Evolutionary conservation across 106 monocot genomes (phyloP), one percentile per base, ranked within the genome.

Genomic region (Apostasia shenzhenica): DNA sequence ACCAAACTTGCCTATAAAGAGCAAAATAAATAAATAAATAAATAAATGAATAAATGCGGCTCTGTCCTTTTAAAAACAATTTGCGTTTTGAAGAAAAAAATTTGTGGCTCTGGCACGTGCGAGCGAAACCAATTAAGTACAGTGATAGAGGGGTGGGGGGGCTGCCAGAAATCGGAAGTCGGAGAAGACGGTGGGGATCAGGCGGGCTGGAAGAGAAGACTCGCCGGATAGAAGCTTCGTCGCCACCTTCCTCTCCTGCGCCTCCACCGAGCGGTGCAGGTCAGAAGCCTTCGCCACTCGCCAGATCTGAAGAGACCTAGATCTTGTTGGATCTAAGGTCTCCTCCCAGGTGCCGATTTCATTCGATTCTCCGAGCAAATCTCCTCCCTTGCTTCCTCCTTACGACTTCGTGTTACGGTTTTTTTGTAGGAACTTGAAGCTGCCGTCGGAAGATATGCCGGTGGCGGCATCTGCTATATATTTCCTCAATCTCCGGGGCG

Each of bases 391-490:
- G 6, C 8, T 53, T 68, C 13, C 26, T 52, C 26, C 26, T 41
- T 38, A 39, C 51, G 8, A 38, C 53, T 11, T 39, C 1, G 3
- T 14, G 53, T 37, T 68, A 48, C 52, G 44, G 43, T 9, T 55
- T 5, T 69, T 40, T 41, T 5, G 10, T 11, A 44, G n/a, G 69
- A 55, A 42, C 3, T 37, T 55, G 42, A 54, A 40, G 65, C 65
- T 65, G 57, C 69, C 3, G 54, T 26, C 45, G 14, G 42, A 66
- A 70, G 80, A 77, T 77, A 99, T 99, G 99, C 99, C 99, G 63
- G 89, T 99, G 66, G 89, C 90, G 74, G 99, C 99, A 65, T 99
- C 99, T 64, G 99, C 99, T 4, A 80, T 99, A 55, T 99, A 99
- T 72, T 99, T 99, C 73, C 84, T 99, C 64, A 99, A 99, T 66